phyloP scores from a whole-genome alignment of 441 rosid genomes.

The Macaranga tanarius region DNA sequence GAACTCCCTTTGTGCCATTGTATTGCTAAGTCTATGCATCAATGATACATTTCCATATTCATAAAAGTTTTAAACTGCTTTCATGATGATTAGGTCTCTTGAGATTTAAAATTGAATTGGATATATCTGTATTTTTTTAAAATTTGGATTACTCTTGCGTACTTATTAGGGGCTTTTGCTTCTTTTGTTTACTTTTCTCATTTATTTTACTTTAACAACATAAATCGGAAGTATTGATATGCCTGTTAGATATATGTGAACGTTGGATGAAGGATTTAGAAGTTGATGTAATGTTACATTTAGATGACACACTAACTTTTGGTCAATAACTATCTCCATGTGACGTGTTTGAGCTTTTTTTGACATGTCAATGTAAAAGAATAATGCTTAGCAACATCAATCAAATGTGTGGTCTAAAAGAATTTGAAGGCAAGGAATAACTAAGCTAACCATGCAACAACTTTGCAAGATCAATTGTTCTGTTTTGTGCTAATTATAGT shows the following conservation, averaged over 20 bases:
- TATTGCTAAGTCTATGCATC: neutral
- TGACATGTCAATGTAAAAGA: neutral
- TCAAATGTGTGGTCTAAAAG: neutral
- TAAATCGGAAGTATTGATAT: no score
- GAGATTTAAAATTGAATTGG: neutral
- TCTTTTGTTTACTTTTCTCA: no score
- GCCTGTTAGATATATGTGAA: neutral
- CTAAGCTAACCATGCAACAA: neutral
- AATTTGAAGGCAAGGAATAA: neutral
- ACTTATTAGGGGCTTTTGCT: no score
- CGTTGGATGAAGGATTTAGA: neutral
- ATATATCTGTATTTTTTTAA: neutral
- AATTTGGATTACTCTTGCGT: no score
- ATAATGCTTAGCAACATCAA: neutral
- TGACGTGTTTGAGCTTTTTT: neutral
- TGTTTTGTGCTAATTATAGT: neutral
- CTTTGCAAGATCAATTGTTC: slow-evolving; percentile 6
- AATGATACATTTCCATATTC: neutral
- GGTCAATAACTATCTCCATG: neutral
- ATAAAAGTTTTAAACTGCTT: neutral
- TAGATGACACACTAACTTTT: neutral
- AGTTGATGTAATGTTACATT: neutral
- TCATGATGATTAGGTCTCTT: neutral
- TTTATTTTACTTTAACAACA: neutral
- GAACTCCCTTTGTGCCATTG: neutral